These are phyloP conservation scores for Babesia sp. DNA, from an alignment of 169 alveolate species.

Conservation along the genomic window DNA sequence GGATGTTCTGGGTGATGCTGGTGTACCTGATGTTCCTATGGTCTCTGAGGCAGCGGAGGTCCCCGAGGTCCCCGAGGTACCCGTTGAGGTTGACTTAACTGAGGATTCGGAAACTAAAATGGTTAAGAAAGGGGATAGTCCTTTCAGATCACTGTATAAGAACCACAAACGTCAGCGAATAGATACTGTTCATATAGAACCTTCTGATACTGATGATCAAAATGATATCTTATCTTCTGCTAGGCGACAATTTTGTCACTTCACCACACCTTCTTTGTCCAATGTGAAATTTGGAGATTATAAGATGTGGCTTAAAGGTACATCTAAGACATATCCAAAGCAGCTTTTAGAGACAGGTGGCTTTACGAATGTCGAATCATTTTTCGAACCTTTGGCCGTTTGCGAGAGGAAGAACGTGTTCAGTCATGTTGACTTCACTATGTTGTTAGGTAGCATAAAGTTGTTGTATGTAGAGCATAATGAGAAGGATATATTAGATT, in stretches of 20 bases:
- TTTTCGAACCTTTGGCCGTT: not conserved
- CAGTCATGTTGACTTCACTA: not conserved
- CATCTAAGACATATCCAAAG: slow-evolving; percentile 5
- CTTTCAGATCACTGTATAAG: not conserved
- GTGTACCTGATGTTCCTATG: not conserved
- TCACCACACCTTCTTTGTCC: not conserved
- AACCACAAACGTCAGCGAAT: not conserved
- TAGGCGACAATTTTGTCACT: too few relatives aligned
- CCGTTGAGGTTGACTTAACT: too few relatives aligned
- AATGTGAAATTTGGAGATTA: not conserved
- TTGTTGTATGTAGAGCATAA: not conserved
- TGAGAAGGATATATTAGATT: not conserved
- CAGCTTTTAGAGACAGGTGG: slow-evolving; percentile 22
- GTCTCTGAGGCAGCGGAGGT: too few relatives aligned
- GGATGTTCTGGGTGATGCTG: not conserved
- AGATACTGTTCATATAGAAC: too few relatives aligned
- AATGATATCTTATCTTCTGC: too few relatives aligned
- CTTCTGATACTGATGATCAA: too few relatives aligned
- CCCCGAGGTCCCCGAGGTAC: too few relatives aligned
- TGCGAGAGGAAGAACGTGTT: not conserved
- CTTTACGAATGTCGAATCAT: not conserved
- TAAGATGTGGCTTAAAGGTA: not conserved
- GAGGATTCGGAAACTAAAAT: not conserved
- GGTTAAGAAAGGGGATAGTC: not conserved
- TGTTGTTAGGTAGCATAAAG: not conserved